Conservation (phyloP, 1,284 basidiomycete genomes). For the Ustilago loliicola region DNA sequence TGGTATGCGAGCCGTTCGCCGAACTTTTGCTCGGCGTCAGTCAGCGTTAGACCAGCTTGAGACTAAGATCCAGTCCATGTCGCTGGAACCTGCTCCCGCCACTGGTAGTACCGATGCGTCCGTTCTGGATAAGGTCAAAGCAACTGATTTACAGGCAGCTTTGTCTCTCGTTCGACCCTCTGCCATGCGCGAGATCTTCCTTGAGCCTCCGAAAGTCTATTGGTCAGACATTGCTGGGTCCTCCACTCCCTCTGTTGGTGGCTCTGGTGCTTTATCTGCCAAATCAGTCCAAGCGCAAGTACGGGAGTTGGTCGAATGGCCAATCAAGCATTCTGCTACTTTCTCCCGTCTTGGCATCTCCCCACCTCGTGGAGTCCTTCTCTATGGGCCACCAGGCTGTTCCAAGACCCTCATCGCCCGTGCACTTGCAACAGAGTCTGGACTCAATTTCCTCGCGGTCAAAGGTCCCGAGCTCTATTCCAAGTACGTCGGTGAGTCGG, state of each 20-base stretch:
- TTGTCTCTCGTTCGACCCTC: conserved; percentile 88
- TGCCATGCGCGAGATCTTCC: conserved; percentile 91
- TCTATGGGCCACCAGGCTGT: conserved; percentile 98
- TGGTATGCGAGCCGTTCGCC: conserved; percentile 89
- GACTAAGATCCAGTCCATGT: conserved; percentile 34
- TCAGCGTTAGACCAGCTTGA: conserved; percentile 22
- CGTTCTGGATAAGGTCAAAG: conserved; percentile 56
- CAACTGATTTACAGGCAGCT: conserved; percentile 79
- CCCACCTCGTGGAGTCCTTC: conserved; percentile 88
- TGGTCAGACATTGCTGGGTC: conserved; percentile 81
- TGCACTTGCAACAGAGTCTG: conserved; percentile 93
- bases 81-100: conserved; percentile 18
- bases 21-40: conserved; percentile 66
- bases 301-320: conserved; percentile 80
- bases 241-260: conserved; percentile 34
- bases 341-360: conserved; percentile 89
- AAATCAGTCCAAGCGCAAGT: conserved; percentile 60
- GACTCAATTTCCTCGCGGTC: conserved; percentile 96
- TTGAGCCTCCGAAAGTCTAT: conserved; percentile 84
- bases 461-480: conserved; percentile 97
- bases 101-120: not conserved
- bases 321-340: conserved; percentile 84
- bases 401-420: conserved; percentile 95
- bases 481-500: conserved; percentile 98
- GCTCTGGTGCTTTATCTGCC: conserved; percentile 35